phyloP scores from a whole-genome alignment of 345 rosid genomes.

The Populus deltoides region DNA sequence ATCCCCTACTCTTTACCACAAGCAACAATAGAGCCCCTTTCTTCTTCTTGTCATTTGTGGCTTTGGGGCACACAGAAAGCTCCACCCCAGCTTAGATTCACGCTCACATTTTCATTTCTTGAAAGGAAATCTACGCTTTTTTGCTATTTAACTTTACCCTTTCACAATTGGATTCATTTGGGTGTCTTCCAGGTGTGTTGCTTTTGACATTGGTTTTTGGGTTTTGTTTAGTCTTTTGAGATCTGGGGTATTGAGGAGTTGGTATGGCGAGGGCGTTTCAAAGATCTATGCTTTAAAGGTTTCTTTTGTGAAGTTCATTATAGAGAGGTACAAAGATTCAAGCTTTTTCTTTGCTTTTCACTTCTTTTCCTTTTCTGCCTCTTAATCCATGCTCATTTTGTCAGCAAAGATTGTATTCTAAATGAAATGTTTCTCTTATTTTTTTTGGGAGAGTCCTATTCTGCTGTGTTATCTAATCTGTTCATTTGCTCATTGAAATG shows the following conservation, averaged over 20 bases:
- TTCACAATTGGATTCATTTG: slow-evolving; percentile 32
- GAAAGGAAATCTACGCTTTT: slow-evolving; percentile 29
- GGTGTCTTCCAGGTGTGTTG: slow-evolving; percentile 12
- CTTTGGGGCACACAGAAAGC: slow-evolving; percentile 48
- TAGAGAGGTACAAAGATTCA: slow-evolving; percentile 31
- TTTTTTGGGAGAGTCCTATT: slow-evolving; percentile 4
- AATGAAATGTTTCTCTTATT: neutral
- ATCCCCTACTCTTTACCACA: slow-evolving; percentile 6
- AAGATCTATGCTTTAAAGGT: slow-evolving; percentile 50
- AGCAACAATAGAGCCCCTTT: slow-evolving; percentile 17
- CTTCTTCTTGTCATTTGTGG: slow-evolving; percentile 36
- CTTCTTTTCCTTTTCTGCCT: slow-evolving; percentile 3
- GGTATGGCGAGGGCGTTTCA: slow-evolving; percentile 21
- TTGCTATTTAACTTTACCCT: slow-evolving; percentile 27
- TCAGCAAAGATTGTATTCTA: neutral
- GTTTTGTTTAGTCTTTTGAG: slow-evolving; percentile 29
- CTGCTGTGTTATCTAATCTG: slow-evolving; percentile 27
- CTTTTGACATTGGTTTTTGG: slow-evolving; percentile 6
- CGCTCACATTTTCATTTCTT: slow-evolving; percentile 21
- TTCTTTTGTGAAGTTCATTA: slow-evolving; percentile 15
- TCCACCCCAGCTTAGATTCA: slow-evolving; percentile 68
- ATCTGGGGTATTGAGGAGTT: slow-evolving; percentile 38
- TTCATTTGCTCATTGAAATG: slow-evolving; percentile 16
- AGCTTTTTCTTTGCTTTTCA: neutral
- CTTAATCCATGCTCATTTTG: neutral